These are phyloP conservation scores for Pouteria glomerata DNA, from an alignment of 148 eudicot species.

Conservation along the genomic window DNA sequence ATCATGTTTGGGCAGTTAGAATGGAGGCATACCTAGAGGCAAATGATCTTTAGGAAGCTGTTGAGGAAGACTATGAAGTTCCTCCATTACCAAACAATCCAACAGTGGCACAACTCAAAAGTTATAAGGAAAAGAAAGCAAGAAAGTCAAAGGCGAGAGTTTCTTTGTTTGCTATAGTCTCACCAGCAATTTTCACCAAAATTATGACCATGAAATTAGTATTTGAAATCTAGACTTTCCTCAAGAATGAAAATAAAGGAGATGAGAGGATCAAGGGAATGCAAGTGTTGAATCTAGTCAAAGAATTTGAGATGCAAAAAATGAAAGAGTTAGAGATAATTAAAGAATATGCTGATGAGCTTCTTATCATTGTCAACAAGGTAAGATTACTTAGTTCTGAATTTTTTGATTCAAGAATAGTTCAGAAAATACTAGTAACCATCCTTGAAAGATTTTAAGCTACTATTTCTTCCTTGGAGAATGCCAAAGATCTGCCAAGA, in stretches of 20 bases:
- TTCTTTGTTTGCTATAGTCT: neutral
- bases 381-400: neutral
- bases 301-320: constrained; percentile 17
- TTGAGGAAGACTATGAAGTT: constrained; percentile 11
- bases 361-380: neutral
- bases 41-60: constrained; percentile 15
- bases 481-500: neutral
- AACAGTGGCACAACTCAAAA: constrained; percentile 4
- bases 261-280: constrained; percentile 13
- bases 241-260: constrained; percentile 13
- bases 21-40: constrained; percentile 5
- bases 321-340: constrained; percentile 14
- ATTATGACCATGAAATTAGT: constrained; percentile 8
- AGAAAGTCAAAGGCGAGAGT: constrained; percentile 12
- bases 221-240: constrained; percentile 10
- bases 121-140: neutral
- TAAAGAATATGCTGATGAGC: neutral
- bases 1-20: neutral
- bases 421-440: constrained; percentile 19
- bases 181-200: constrained; percentile 12
- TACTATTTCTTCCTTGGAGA: constrained; percentile 1
- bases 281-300: constrained; percentile 12
- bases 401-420: constrained; percentile 6
- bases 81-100: constrained; percentile 12
- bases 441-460: constrained; percentile 14